Evolutionary conservation across 495 filamentous ascomycete species (phyloP).

Genomic region (Tetracladium setigerum): DNA sequence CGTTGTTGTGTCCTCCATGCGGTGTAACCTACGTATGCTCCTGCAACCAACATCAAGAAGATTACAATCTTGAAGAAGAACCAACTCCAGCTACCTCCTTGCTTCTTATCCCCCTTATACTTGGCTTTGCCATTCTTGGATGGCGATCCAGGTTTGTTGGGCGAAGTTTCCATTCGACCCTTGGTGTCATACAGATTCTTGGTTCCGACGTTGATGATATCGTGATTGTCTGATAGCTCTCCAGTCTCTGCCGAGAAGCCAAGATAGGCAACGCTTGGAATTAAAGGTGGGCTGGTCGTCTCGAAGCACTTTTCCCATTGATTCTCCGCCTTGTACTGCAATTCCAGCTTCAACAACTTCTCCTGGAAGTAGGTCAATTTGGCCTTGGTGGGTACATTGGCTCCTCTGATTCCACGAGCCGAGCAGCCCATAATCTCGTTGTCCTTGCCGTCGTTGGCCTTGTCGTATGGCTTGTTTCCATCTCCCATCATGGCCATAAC

Average conservation of each 20-base stretch:
- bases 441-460: conserved; percentile 89
- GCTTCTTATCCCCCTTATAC: conserved; percentile 29
- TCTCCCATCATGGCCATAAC: conserved; percentile 98
- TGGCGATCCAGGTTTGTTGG: conserved; percentile 15
- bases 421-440: conserved; percentile 94
- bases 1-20: conserved; percentile 63
- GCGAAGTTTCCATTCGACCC: conserved; percentile 2
- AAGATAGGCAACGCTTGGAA: conserved; percentile 87
- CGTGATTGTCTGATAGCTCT: conserved; percentile 95
- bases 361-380: conserved; percentile 95
- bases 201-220: conserved; percentile 82
- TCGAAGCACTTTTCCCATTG: conserved; percentile 90
- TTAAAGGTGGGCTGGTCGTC: conserved; percentile 60
- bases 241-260: conserved; percentile 95
- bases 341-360: conserved; percentile 79
- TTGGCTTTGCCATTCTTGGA: conserved; percentile 26
- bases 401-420: conserved; percentile 79
- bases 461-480: conserved; percentile 81
- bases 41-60: conserved; percentile 60
- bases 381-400: conserved; percentile 72
- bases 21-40: conserved; percentile 78
- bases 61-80: conserved; percentile 82
- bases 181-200: conserved; percentile 79
- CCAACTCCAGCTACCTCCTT: conserved; percentile 76
- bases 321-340: conserved; percentile 85